These are phyloP conservation scores for Pleurotus giganteus DNA, from an alignment of 768 basidiomycete species.

Conservation along the genomic window DNA sequence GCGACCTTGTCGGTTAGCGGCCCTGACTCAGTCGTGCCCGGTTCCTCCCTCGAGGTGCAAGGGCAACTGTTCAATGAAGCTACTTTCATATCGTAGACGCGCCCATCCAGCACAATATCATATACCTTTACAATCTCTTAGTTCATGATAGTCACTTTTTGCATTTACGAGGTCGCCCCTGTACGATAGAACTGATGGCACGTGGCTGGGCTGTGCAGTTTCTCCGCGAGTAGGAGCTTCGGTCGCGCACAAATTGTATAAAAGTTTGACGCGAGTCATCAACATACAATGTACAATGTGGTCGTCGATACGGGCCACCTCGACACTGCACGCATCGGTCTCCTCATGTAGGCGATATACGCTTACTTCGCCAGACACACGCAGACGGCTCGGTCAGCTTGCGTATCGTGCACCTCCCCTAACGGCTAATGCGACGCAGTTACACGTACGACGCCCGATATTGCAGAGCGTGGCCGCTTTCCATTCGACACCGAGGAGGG, in stretches of 20 bases:
- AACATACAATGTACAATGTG: constrained; percentile 14
- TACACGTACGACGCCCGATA: not conserved
- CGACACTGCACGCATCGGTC: not conserved
- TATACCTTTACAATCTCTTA: not conserved
- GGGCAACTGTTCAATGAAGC: constrained; percentile 87
- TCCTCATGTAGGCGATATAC: constrained; percentile 1
- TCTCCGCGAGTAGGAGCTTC: not conserved
- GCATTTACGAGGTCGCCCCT: not conserved
- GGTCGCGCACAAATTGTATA: not conserved
- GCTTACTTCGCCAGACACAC: not conserved
- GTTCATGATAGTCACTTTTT: not conserved
- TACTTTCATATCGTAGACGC: constrained; percentile 72
- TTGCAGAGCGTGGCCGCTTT: constrained; percentile 25
- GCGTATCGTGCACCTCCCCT: constrained; percentile 14
- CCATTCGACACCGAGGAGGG: constrained; percentile 36
- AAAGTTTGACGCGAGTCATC: constrained; percentile 6
- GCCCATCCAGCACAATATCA: not conserved
- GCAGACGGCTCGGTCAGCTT: constrained; percentile 11
- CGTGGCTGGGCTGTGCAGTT: constrained; percentile 4
- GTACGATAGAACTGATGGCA: not conserved
- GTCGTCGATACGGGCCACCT: constrained; percentile 5
- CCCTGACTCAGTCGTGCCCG: constrained; percentile 36
- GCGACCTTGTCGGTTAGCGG: constrained; percentile 41
- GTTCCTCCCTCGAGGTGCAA: constrained; percentile 49
- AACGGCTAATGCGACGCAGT: constrained; percentile 12